Base-by-base conservation (phyloP, 2,329 filamentous ascomycete species). In the Hypoxylon sp. region DNA sequence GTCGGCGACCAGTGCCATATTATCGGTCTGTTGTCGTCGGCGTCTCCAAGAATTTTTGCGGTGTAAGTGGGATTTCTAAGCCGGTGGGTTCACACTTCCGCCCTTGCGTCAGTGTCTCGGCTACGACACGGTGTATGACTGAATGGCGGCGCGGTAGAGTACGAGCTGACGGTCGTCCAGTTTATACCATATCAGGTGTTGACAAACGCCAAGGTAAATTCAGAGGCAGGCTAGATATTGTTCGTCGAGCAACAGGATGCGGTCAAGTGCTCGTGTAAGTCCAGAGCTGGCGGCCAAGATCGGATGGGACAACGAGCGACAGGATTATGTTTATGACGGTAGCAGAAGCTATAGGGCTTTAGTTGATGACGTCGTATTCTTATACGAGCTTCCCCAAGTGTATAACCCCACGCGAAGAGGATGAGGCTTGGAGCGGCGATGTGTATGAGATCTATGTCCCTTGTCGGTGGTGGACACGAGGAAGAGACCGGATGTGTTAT, bases 1-100 rank as follows among this genome's bases (percentile, higher is more conserved):
- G 38, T 70, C 65, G 38, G 65, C 59, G 33, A 67, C 67, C 59
- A 69, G 58, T 45, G 70, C 62, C 70, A 73, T 73, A 53, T 56
- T 61, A 27, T 51, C 45, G 50, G 23, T 40, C 20, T 54, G 42
- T 24, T 33, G 29, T 48, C 26, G 48, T 27, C 29, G 48, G 18
- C 11, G 29, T 31, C 37, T 40, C 51, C 40, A 23, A 26, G 38
- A 47, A 48, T 47, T 29, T 56, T 49, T 46, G 52, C n/a, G 2
- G 29, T 48, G 46, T 41, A 55, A 55, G 24, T 48, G 48, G 48
- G 29, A 35, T 55, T 48, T 40, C 46, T 31, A 43, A 40, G 51
- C 47, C 13, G 33, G 46, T 11, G 26, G 43, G 46, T 35, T 60
- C 26, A 57, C 52, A 15, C 55, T 60, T 11, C 27, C 37, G 45